Percentiles rank a stretch among this genome's conserved stretches.
Conservation (phyloP, 2,329 filamentous ascomycete genomes). For the Periconia macrospinosa region DNA sequence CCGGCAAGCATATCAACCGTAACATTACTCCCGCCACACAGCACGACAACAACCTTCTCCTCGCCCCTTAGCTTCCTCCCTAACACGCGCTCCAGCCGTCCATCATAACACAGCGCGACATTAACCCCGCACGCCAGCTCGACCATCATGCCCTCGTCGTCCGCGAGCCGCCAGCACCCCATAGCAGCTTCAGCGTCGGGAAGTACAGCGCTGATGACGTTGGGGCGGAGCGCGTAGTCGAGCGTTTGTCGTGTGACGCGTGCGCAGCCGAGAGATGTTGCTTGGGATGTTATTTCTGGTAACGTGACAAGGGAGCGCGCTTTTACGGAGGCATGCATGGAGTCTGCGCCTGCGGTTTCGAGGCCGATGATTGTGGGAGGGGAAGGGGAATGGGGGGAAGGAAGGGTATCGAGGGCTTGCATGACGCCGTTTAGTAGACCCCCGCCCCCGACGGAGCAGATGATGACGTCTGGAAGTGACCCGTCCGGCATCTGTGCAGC, state of each 20-base stretch:
- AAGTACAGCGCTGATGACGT: conserved; percentile 65
- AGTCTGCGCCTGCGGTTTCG: conserved; percentile 75
- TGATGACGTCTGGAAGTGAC: conserved; percentile 64
- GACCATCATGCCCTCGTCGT: conserved; percentile 79
- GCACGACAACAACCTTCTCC: conserved; percentile 78
- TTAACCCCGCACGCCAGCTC: conserved; percentile 86
- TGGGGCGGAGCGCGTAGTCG: conserved; percentile 60
- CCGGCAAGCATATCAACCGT: conserved; percentile 54
- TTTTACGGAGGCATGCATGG: conserved; percentile 64
- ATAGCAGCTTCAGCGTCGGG: conserved; percentile 77
- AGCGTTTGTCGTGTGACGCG: conserved; percentile 70
- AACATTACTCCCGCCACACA: conserved; percentile 71
- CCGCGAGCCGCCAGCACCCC: conserved; percentile 74
- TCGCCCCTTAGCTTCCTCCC: conserved; percentile 65
- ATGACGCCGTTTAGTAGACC: conserved; percentile 78
- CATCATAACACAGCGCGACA: conserved; percentile 68
- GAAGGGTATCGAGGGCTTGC: conserved; percentile 62
- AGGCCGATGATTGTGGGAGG: conserved; percentile 64
- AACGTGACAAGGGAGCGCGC: conserved; percentile 63
- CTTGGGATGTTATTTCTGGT: conserved; percentile 72
- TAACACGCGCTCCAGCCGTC: conserved; percentile 59
- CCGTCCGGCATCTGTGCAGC: conserved; percentile 44
- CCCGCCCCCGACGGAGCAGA: conserved; percentile 80
- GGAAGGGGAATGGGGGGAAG: conserved; percentile 25
- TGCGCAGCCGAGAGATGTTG: conserved; percentile 72